Evolutionary conservation across 305 asterid genomes (phyloP).

Genomic region (Petunia hybrid): DNA sequence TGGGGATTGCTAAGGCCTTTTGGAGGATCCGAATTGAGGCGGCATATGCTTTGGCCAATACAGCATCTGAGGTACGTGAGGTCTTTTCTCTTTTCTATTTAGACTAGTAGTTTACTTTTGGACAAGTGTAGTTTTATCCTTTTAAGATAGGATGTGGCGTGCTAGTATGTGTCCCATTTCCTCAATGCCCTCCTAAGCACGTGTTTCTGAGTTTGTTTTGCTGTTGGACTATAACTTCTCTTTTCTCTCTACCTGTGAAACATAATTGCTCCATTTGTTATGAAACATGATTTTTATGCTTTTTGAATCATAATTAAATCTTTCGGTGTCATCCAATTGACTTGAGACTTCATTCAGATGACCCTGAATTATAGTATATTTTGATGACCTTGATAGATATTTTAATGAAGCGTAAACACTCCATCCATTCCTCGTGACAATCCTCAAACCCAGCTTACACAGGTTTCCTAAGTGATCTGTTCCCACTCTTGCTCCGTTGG

Average conservation of each 20-base stretch:
- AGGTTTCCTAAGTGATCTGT: conserved; percentile 10
- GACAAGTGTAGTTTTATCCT: background rate
- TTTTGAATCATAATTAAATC: conserved; percentile 11
- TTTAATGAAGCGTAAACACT: background rate
- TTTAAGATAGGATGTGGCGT: background rate
- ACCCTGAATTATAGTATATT: background rate
- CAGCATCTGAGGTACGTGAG: conserved; percentile 79
- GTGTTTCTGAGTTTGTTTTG: conserved; percentile 17
- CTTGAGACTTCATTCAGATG: conserved; percentile 9
- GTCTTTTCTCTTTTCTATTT: conserved; percentile 26
- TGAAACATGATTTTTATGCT: background rate
- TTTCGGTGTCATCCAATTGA: conserved; percentile 11
- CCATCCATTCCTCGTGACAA: conserved; percentile 11
- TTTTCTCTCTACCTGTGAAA: conserved; percentile 15
- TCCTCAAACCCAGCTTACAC: background rate
- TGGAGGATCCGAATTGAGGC: conserved; percentile 98
- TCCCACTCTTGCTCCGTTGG: background rate
- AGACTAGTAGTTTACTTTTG: conserved; percentile 11
- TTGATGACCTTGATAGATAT: conserved; percentile 23
- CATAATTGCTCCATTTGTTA: conserved; percentile 15
- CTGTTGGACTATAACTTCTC: conserved; percentile 25
- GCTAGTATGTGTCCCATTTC: background rate
- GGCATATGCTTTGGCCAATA: conserved; percentile 91
- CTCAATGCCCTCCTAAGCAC: background rate
- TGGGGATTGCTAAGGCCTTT: conserved; percentile 63